Conservation (phyloP, 2,329 filamentous ascomycete species). For the Drechslerella stenobrocha region DNA sequence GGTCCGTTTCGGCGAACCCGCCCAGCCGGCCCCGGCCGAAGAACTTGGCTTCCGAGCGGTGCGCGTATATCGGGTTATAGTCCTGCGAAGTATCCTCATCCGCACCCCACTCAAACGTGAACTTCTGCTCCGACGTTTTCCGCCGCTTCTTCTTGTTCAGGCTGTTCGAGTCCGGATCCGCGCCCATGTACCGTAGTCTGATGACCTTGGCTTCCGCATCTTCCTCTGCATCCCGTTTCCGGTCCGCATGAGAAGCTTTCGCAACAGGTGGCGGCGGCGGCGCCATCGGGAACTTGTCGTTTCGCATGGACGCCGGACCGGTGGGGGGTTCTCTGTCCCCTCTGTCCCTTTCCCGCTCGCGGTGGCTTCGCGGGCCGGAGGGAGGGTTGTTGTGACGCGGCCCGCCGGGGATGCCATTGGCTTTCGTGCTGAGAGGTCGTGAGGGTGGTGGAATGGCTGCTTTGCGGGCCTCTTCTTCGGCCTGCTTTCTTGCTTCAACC, state of each 20-base stretch:
- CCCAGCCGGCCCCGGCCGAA: conserved; percentile 70
- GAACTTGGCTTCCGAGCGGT: conserved; percentile 68
- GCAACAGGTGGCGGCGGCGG: conserved; percentile 52
- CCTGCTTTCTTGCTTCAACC: conserved; percentile 64
- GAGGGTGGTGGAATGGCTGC: conserved; percentile 23
- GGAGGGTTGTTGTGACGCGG: conserved; percentile 42
- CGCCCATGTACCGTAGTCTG: conserved; percentile 84
- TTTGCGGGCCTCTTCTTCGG: conserved; percentile 54
- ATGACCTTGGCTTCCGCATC: conserved; percentile 74
- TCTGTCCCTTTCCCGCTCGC: conserved; percentile 49
- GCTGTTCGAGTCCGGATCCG: conserved; percentile 77
- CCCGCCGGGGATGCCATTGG: conserved; percentile 46
- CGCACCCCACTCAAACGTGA: conserved; percentile 97
- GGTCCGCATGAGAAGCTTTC: conserved; percentile 51
- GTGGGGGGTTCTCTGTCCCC: conserved; percentile 51
- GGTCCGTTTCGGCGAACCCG: conserved; percentile 62
- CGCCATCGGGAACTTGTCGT: conserved; percentile 43
- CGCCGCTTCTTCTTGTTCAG: conserved; percentile 96
- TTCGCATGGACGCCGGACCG: conserved; percentile 54
- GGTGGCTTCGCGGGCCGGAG: conserved; percentile 50
- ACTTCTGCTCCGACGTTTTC: conserved; percentile 91
- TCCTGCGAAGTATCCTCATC: conserved; percentile 88
- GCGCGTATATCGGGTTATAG: conserved; percentile 78
- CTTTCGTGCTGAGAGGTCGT: conserved; percentile 51
- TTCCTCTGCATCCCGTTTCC: conserved; percentile 57